phyloP scores from a whole-genome alignment of 2,329 filamentous ascomycete species.

The Pseudogymnoascus sp. region DNA sequence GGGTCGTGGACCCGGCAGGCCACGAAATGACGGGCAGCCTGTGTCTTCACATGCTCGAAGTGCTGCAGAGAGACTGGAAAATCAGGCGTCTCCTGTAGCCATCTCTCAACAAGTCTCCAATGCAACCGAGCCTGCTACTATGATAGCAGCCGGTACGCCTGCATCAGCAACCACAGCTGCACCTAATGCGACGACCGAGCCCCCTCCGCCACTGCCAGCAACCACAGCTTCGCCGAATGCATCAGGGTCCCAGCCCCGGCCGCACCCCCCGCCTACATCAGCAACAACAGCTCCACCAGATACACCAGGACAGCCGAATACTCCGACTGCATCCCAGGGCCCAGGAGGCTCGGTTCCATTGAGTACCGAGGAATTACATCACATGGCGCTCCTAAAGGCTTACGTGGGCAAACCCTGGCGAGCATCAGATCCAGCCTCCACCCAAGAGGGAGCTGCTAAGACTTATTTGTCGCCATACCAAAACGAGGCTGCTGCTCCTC shows the following conservation, averaged over 20 bases:
- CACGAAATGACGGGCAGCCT: neutral
- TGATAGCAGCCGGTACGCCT: neutral
- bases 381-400: neutral
- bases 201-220: neutral
- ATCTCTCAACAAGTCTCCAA: neutral
- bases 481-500: neutral
- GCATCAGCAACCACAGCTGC: neutral
- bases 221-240: neutral
- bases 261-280: neutral
- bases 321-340: neutral
- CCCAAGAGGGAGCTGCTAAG: neutral
- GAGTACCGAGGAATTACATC: neutral
- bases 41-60: neutral
- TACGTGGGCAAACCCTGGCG: neutral
- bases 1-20: neutral
- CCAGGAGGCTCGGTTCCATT: neutral
- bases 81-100: neutral
- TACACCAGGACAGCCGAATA: neutral
- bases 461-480: neutral
- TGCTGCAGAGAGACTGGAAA: neutral
- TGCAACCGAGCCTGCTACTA: neutral
- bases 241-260: neutral
- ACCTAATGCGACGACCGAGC: neutral
- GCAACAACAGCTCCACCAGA: neutral
- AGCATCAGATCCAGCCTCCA: neutral